Percentiles rank a stretch among this genome's conserved stretches.
Conservation (phyloP, 441 rosid species). For the Gossypium schwendimanii region DNA sequence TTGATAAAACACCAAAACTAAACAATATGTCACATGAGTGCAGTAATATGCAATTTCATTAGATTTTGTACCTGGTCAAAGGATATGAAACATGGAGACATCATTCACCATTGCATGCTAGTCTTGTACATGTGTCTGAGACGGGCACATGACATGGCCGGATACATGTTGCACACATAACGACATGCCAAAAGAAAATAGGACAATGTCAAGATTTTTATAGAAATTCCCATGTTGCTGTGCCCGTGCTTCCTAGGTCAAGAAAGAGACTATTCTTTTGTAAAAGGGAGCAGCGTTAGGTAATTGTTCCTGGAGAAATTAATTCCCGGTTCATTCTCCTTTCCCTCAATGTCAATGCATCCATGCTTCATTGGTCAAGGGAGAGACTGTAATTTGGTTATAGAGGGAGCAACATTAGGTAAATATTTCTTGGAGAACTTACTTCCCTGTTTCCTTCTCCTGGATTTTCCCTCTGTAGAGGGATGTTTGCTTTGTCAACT, state of each 20-base stretch:
- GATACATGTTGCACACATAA: not conserved
- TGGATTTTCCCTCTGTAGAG: not conserved
- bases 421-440: not conserved
- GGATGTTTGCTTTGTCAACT: not conserved
- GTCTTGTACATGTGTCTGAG: not conserved
- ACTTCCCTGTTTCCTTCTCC: conserved; percentile 6
- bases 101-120: not conserved
- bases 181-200: not conserved
- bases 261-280: not conserved
- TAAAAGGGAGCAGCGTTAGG: not conserved
- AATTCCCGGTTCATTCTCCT: not conserved
- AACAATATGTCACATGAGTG: not conserved
- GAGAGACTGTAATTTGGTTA: not conserved
- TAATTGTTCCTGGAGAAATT: not conserved
- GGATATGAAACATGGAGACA: not conserved
- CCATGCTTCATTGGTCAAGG: not conserved
- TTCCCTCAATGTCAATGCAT: not conserved
- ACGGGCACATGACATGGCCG: not conserved
- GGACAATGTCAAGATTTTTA: not conserved
- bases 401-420: not conserved
- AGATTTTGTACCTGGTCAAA: not conserved
- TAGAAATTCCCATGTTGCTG: not conserved
- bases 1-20: not conserved
- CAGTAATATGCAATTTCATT: not conserved
- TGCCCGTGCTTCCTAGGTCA: not conserved